These are phyloP conservation scores for Tilletia horrida DNA, from an alignment of 1,284 basidiomycete genomes.

Conservation along the genomic window DNA sequence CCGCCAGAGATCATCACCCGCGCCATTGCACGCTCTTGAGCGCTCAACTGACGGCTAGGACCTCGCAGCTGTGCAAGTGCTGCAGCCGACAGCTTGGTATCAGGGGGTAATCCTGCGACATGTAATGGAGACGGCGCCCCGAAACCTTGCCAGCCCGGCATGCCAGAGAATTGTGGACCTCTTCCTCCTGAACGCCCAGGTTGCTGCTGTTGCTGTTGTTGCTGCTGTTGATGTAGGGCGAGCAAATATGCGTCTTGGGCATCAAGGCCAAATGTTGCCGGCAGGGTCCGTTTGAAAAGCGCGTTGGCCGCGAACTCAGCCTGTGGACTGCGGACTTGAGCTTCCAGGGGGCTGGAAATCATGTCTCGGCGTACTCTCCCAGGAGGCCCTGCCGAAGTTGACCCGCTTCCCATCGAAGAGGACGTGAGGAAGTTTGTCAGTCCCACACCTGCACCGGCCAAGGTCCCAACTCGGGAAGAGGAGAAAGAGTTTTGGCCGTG, in stretches of 20 bases:
- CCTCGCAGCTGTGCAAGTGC: conserved; percentile 5
- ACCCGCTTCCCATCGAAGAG: neutral
- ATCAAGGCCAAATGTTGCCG: conserved; percentile 11
- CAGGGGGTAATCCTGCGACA: neutral
- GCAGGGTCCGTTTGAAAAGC: conserved; percentile 31
- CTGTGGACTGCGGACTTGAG: conserved; percentile 44
- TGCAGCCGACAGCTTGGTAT: conserved; percentile 2
- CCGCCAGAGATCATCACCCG: neutral
- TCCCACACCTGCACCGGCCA: neutral
- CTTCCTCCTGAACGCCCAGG: neutral
- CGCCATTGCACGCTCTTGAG: conserved; percentile 17
- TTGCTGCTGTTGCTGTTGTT: conserved; percentile 9
- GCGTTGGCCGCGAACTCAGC: conserved; percentile 48
- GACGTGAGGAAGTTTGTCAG: conserved; percentile 12
- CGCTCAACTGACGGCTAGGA: neutral
- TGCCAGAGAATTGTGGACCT: neutral
- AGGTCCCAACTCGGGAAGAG: neutral
- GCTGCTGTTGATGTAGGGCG: conserved; percentile 7
- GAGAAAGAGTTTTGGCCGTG: neutral
- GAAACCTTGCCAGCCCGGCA: conserved; percentile 15
- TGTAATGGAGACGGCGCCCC: conserved; percentile 1
- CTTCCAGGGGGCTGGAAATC: conserved; percentile 55
- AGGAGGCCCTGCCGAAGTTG: conserved; percentile 6
- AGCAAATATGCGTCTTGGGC: conserved; percentile 11
- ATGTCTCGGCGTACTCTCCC: conserved; percentile 56